These are phyloP conservation scores for Colletotrichum noveboracense DNA, from an alignment of 2,329 filamentous ascomycete genomes.

Conservation along the genomic window DNA sequence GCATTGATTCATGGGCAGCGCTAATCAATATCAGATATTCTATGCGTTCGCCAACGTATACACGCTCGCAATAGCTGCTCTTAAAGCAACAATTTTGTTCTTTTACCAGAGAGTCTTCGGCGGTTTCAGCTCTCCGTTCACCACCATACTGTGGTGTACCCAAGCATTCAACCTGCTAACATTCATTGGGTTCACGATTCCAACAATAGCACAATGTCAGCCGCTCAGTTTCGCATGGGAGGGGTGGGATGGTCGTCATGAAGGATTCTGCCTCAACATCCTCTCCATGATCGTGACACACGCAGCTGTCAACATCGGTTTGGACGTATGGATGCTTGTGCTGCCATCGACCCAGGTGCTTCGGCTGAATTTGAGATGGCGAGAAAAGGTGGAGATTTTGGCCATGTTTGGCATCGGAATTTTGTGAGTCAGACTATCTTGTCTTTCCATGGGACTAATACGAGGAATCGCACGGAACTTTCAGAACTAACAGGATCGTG, in stretches of 20 bases:
- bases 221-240: constrained; percentile 51
- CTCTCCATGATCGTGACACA: constrained; percentile 42
- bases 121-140: constrained; percentile 28
- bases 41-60: constrained; percentile 11
- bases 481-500: accelerated
- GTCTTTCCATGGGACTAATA: background rate
- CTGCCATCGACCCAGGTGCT: constrained; percentile 43
- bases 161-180: background rate
- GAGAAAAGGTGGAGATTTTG: constrained; percentile 40
- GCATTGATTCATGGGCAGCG: background rate
- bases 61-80: constrained; percentile 39
- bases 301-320: constrained; percentile 47
- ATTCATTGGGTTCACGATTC: constrained; percentile 34
- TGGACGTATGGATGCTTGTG: constrained; percentile 46
- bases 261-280: constrained; percentile 39
- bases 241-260: constrained; percentile 28
- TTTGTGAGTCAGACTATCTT: constrained; percentile 1
- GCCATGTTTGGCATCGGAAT: constrained; percentile 41
- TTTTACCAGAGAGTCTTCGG: constrained; percentile 44
- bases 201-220: constrained; percentile 43
- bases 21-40: background rate
- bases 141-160: constrained; percentile 25
- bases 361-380: constrained; percentile 34
- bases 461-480: background rate
- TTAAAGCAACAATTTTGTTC: constrained; percentile 39